Base-by-base conservation (phyloP, 768 basidiomycete genomes). In the Tylopilus balloui region DNA sequence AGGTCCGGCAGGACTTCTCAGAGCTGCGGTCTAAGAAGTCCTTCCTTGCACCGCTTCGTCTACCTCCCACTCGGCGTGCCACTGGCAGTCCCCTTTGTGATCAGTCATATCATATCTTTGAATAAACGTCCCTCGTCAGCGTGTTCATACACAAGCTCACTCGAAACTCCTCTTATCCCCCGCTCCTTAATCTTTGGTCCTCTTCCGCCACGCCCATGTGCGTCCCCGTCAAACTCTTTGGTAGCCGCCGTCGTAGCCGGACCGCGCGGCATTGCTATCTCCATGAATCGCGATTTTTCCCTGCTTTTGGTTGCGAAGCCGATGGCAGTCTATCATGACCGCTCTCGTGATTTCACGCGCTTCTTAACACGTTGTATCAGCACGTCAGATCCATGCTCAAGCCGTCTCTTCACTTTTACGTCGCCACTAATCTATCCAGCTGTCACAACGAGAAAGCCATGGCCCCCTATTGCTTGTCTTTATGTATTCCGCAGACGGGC, bases 401-500 rank as follows among this genome's bases (percentile, higher is more conserved):
- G 39, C 50, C 53, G 52, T 62, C 65, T 53, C 57, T 63, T 62
- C 60, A 53, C 58, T 55, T 56, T 66, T 69, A 66, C 65, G 65
- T 69, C 61, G 60, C 41, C 58, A 54, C 66, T 39, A 28, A 42
- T 55, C 56, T 47, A 48, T 54, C 37, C 47, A 34, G 36, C 56
- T 44, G 46, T 60, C 55, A 35, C 17, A 52, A 53, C 59, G 47
- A 64, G 40, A 53, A 53, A 42, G 53, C 63, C 52, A 56, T 68
- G 57, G 60, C 47, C 59, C 59, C 62, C 66, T 66, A 63, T 58
- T 58, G 53, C 57, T 64, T 54, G 64, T 55, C 64, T 50, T 66
- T 66, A 68, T 66, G 64, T 66, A 69, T 57, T 66, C 63, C 63
- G 63, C 63, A 64, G 63, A 66, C 53, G 53, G 44, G 63, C 59